Evolutionary conservation across 1,139 yeast species (phyloP).

Genomic region (Scheffersomyces cryptocercus): DNA sequence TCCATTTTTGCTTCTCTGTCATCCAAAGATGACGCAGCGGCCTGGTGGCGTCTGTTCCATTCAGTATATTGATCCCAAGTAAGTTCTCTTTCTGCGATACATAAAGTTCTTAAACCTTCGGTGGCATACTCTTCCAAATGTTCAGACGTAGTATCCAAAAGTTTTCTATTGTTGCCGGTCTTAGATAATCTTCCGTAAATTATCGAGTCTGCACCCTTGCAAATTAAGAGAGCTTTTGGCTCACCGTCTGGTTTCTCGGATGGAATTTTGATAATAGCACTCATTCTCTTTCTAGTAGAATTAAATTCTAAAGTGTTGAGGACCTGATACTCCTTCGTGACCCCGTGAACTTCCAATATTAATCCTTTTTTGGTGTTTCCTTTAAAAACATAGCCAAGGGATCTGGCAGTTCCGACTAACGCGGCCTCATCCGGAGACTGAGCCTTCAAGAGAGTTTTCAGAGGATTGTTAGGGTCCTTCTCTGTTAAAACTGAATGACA

Average conservation of each 20-base stretch:
- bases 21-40: constrained; percentile 44
- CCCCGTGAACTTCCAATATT: constrained; percentile 44
- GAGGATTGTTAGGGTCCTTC: constrained; percentile 38
- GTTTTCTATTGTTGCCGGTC: constrained; percentile 26
- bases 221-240: constrained; percentile 41
- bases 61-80: constrained; percentile 43
- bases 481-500: constrained; percentile 65
- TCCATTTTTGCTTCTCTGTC: constrained; percentile 49
- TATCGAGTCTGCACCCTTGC: constrained; percentile 53
- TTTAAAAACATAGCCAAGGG: constrained; percentile 52
- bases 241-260: constrained; percentile 31
- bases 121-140: constrained; percentile 49
- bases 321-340: constrained; percentile 45
- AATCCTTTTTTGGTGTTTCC: constrained; percentile 50
- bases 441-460: constrained; percentile 46
- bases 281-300: constrained; percentile 71
- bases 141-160: constrained; percentile 37
- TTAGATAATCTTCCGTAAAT: constrained; percentile 44
- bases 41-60: constrained; percentile 44
- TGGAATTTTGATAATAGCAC: constrained; percentile 75
- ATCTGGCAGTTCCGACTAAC: constrained; percentile 59
- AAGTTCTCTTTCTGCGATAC: constrained; percentile 48
- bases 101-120: constrained; percentile 50
- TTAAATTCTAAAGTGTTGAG: constrained; percentile 56
- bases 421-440: constrained; percentile 71